phyloP scores from a whole-genome alignment of 495 filamentous ascomycete genomes.

The Terfezia claveryi region DNA sequence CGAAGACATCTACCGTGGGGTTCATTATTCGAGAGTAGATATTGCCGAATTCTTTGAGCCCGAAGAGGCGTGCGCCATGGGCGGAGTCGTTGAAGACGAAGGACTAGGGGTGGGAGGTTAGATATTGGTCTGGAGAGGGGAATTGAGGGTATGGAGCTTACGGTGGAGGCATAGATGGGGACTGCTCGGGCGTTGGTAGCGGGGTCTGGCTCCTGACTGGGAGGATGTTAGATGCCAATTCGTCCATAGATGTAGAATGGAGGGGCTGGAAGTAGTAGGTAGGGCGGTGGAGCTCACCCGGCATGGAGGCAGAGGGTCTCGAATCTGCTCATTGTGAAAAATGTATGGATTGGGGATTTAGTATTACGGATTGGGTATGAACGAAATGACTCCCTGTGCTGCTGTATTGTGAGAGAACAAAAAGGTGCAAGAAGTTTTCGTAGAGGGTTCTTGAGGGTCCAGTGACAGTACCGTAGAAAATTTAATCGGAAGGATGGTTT shows the following conservation, averaged over 20 bases:
- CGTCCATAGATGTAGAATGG: too few species aligned
- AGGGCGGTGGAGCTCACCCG: constrained; percentile 14
- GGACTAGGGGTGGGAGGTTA: constrained; percentile 30
- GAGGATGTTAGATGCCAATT: too few species aligned
- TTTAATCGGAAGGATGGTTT: too few species aligned
- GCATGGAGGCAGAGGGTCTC: constrained; percentile 69
- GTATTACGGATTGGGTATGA: not conserved
- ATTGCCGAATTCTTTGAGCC: constrained; percentile 94
- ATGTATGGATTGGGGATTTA: not conserved
- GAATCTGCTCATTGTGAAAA: constrained; percentile 28
- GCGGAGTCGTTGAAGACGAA: constrained; percentile 92
- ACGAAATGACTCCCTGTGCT: too few species aligned
- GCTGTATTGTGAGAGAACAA: too few species aligned
- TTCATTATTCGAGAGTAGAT: constrained; percentile 99
- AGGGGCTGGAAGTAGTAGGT: too few species aligned
- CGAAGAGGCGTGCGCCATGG: constrained; percentile 87
- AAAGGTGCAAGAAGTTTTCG: too few species aligned
- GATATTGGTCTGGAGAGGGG: constrained; percentile 1
- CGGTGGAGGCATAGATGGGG: constrained; percentile 87
- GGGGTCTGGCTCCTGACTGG: constrained; percentile 56
- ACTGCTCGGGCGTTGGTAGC: constrained; percentile 77
- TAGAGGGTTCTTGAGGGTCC: too few species aligned
- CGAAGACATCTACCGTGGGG: constrained; percentile 92
- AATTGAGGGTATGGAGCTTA: constrained; percentile 22
- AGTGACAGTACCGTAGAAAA: too few species aligned